Conservation (phyloP, 345 rosid genomes). For the Rhizophora mangle region DNA sequence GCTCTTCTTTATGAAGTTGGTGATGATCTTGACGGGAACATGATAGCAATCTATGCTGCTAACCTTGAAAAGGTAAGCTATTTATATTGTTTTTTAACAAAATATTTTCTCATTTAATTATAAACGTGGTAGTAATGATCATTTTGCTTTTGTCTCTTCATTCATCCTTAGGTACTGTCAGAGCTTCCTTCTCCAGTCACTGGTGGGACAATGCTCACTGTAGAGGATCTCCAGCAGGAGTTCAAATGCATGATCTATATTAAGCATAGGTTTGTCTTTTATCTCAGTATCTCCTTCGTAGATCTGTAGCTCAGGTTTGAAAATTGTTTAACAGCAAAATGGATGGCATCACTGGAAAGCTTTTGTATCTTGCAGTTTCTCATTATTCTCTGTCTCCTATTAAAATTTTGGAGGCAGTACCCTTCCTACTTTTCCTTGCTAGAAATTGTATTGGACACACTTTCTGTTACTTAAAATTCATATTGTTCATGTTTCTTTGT, state of each 20-base stretch:
- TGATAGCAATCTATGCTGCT: conserved; percentile 72
- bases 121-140: background rate
- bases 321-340: background rate
- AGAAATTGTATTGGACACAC: too few species aligned
- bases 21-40: conserved; percentile 83
- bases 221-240: conserved; percentile 94
- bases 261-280: conserved; percentile 76
- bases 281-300: background rate
- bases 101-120: background rate
- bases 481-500: too few species aligned
- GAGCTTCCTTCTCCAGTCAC: conserved; percentile 79
- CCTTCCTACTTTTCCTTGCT: background rate
- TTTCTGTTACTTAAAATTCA: too few species aligned
- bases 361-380: conserved; percentile 5
- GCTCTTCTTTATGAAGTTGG: conserved; percentile 94
- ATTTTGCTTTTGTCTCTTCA: conserved; percentile 3
- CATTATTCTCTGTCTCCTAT: background rate
- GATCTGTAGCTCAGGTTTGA: background rate
- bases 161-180: conserved; percentile 46
- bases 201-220: conserved; percentile 62
- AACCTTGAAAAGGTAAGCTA: conserved; percentile 84
- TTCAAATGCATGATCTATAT: conserved; percentile 74
- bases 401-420: background rate
- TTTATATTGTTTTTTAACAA: background rate
- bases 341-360: background rate